Percentiles rank a stretch among this genome's conserved stretches.
Evolutionary conservation across 140 eudicot genomes (phyloP).

Genomic region (Senecio squalidus): DNA sequence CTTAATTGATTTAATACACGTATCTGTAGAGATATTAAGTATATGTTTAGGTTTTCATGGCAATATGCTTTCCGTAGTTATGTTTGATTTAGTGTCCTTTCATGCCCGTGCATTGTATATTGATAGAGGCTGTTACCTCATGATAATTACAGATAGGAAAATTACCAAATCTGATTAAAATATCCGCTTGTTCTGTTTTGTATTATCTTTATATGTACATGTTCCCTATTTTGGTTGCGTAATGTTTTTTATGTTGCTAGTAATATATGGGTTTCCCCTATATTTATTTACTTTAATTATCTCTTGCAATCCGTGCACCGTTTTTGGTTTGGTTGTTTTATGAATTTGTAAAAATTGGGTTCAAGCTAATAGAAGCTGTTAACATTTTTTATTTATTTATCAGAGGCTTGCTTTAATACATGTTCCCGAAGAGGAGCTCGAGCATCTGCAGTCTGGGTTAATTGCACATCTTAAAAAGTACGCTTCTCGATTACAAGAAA

Average conservation of each 20-base stretch:
- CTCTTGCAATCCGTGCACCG: neutral
- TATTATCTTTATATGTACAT: too few relatives aligned
- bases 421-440: constrained; percentile 52
- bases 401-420: constrained; percentile 71
- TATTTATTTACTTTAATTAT: neutral
- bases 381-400: constrained; percentile 7
- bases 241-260: too few relatives aligned
- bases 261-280: too few relatives aligned
- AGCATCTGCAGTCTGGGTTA: constrained; percentile 53
- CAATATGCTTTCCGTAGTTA: too few relatives aligned
- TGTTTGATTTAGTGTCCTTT: too few relatives aligned
- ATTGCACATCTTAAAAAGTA: constrained; percentile 45
- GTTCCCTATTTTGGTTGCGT: too few relatives aligned
- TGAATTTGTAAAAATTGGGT: neutral
- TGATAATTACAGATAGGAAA: too few relatives aligned
- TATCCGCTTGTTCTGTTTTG: too few relatives aligned
- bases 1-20: neutral
- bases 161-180: too few relatives aligned
- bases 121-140: too few relatives aligned
- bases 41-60: neutral
- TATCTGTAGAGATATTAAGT: neutral
- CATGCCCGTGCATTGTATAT: too few relatives aligned
- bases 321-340: neutral
- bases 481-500: constrained; percentile 29
- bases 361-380: neutral